Evolutionary conservation across 2,329 filamentous ascomycete species (phyloP).

Genomic region (Colletotrichum siamense): DNA sequence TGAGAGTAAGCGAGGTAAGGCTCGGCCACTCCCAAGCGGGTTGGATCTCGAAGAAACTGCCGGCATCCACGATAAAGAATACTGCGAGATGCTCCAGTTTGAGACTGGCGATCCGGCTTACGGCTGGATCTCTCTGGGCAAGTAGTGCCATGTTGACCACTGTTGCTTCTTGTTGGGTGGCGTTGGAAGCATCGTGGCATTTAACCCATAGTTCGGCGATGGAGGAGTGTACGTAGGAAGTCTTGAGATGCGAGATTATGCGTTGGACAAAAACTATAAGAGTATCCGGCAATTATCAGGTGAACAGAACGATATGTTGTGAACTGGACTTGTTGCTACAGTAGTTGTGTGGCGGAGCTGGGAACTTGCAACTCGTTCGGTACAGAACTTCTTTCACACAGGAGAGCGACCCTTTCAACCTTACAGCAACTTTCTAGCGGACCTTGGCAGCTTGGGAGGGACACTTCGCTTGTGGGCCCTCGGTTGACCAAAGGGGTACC

Average conservation of each 20-base stretch:
- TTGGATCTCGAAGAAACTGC: slow-evolving; percentile 32
- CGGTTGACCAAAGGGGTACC: background rate
- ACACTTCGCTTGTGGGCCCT: background rate
- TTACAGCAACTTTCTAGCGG: background rate
- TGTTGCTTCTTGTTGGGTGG: background rate
- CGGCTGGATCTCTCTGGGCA: slow-evolving; percentile 28
- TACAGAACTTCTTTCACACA: background rate
- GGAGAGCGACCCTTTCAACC: background rate
- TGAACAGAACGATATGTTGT: background rate
- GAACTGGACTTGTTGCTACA: background rate
- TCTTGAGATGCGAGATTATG: background rate
- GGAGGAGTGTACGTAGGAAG: background rate
- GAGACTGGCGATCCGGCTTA: slow-evolving; percentile 26
- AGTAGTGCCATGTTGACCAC: slow-evolving; percentile 12
- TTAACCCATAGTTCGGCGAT: background rate
- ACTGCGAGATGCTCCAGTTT: slow-evolving; percentile 30
- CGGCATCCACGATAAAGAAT: slow-evolving; percentile 31
- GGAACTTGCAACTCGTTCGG: background rate
- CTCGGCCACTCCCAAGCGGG: slow-evolving; percentile 32
- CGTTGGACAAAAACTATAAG: too few species aligned
- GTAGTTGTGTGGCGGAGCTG: too few species aligned
- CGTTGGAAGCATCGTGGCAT: background rate
- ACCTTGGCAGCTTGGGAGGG: background rate
- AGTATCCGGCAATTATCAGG: background rate
- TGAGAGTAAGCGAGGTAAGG: slow-evolving; percentile 35